Conservation (phyloP, 371 early-diverging fungal species). For the Mucor piriformis region DNA sequence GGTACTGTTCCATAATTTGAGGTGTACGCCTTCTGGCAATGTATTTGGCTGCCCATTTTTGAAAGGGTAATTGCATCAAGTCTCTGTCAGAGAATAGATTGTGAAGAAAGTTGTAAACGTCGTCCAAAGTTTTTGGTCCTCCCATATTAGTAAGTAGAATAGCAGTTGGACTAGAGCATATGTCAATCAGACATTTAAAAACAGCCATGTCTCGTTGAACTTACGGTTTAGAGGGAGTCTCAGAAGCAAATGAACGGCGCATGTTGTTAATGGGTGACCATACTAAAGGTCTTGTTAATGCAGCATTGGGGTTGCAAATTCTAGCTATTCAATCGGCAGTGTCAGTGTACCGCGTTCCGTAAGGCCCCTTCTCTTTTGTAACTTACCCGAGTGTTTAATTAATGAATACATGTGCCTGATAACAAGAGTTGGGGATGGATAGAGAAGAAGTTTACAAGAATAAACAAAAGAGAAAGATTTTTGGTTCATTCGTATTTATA, state of each 20-base stretch:
- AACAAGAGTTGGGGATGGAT: too few relatives aligned
- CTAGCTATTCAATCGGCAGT: background rate
- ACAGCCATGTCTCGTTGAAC: too few relatives aligned
- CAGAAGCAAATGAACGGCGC: conserved; percentile 2
- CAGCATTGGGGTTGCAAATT: background rate
- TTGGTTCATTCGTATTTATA: background rate
- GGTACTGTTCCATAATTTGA: conserved; percentile 88
- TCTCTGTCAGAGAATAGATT: conserved; percentile 94
- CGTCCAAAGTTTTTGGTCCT: conserved; percentile 80
- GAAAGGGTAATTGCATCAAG: conserved; percentile 89
- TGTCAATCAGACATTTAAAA: too few relatives aligned
- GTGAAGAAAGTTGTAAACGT: conserved; percentile 82
- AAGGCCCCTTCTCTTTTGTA: background rate
- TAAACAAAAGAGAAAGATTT: too few relatives aligned
- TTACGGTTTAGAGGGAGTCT: conserved; percentile 18
- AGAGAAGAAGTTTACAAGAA: too few relatives aligned
- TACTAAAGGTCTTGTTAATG: conserved; percentile 3
- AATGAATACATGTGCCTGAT: background rate
- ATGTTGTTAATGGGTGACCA: background rate
- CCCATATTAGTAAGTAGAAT: conserved; percentile 93
- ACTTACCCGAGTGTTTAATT: conserved; percentile 1
- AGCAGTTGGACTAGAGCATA: conserved; percentile 63
- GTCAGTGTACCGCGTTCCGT: too few relatives aligned
- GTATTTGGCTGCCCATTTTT: conserved; percentile 70
- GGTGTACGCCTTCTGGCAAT: conserved; percentile 88